Evolutionary conservation across 805 yeast species (phyloP).

Genomic region (Starmerella tilneyi): DNA sequence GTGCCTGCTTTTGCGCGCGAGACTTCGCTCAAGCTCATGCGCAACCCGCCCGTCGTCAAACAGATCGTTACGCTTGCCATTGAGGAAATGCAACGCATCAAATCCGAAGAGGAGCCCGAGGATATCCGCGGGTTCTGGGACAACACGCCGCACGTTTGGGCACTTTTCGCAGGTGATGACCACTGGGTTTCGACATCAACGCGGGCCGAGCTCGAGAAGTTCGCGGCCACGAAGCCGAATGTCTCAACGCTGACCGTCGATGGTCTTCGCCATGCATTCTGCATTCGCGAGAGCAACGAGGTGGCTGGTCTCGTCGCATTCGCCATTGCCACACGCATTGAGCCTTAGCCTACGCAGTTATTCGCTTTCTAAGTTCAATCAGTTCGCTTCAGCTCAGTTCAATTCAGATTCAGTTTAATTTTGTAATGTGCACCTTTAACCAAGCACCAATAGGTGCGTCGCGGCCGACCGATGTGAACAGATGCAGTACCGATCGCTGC

Average conservation of each 20-base stretch:
- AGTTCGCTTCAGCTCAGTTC: no score
- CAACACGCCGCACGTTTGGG: constrained; percentile 39
- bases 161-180: constrained; percentile 48
- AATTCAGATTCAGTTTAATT: no score
- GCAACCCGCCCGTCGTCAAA: constrained; percentile 37
- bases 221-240: constrained; percentile 32
- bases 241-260: constrained; percentile 32
- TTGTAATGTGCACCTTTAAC: not conserved
- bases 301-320: constrained; percentile 34
- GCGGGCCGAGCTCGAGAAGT: constrained; percentile 35
- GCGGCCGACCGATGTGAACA: not conserved
- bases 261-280: constrained; percentile 49
- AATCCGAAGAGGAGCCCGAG: constrained; percentile 31
- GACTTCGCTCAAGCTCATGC: constrained; percentile 30
- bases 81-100: constrained; percentile 49
- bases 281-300: constrained; percentile 42
- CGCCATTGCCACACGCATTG: constrained; percentile 1
- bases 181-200: constrained; percentile 55
- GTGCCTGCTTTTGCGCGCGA: constrained; percentile 8
- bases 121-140: constrained; percentile 40
- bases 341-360: not conserved
- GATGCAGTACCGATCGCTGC: not conserved
- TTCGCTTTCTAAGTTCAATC: not conserved
- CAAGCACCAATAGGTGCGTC: constrained; percentile 4
- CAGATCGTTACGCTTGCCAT: constrained; percentile 50